Percentiles rank a stretch among this genome's conserved stretches.
Evolutionary conservation across 257 asterid species (phyloP).

Genomic region (Ophiorrhiza pumila): DNA sequence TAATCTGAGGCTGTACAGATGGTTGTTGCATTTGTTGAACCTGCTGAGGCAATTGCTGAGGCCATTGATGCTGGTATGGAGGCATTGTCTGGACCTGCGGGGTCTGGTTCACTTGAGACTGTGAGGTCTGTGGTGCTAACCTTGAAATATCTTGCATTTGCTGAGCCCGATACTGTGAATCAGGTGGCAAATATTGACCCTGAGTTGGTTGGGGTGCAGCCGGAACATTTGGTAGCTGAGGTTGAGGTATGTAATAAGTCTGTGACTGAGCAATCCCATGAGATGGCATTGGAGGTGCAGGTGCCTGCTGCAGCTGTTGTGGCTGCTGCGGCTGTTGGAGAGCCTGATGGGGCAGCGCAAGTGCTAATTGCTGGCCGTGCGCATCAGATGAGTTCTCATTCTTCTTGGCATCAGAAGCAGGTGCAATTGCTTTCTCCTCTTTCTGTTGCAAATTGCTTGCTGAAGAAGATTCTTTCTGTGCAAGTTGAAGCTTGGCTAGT

Average conservation of each 20-base stretch:
- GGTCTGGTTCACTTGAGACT: conserved; percentile 57
- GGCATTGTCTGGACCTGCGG: conserved; percentile 52
- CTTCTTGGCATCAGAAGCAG: conserved; percentile 49
- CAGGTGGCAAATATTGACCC: conserved; percentile 54
- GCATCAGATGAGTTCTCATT: conserved; percentile 45
- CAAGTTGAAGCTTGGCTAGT: conserved; percentile 86
- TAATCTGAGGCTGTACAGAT: conserved; percentile 56
- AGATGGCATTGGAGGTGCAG: conserved; percentile 54
- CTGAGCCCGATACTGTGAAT: conserved; percentile 36
- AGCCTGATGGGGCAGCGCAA: conserved; percentile 84
- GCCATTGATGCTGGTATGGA: conserved; percentile 78
- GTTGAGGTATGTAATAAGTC: conserved; percentile 52
- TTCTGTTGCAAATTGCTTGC: conserved; percentile 44
- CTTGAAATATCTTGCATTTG: conserved; percentile 63
- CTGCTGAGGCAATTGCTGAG: conserved; percentile 50
- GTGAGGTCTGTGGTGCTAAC: conserved; percentile 49
- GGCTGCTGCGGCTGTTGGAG: conserved; percentile 49
- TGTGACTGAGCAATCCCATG: conserved; percentile 54
- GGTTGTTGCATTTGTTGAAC: conserved; percentile 43
- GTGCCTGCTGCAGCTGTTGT: conserved; percentile 53
- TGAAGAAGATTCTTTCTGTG: conserved; percentile 61
- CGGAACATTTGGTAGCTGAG: conserved; percentile 38
- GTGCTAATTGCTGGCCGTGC: conserved; percentile 73
- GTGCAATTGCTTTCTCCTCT: conserved; percentile 52
- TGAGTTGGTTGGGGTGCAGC: conserved; percentile 48